These are phyloP conservation scores for Thozetella sp. DNA, from an alignment of 495 filamentous ascomycete genomes.

Conservation along the genomic window DNA sequence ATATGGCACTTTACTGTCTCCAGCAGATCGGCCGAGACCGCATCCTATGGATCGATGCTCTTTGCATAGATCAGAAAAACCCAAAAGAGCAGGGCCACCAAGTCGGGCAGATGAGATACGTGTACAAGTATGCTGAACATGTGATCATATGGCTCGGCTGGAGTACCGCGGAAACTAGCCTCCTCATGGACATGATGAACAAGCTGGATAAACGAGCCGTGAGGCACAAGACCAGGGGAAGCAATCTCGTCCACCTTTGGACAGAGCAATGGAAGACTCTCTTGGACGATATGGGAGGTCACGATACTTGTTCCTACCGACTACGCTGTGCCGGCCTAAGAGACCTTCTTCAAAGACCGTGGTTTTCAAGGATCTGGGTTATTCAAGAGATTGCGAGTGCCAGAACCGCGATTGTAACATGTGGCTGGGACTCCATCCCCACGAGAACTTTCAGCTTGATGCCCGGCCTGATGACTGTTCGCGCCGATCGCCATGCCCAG, in stretches of 20 bases:
- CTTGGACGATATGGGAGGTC: not conserved
- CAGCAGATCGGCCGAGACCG: too few species aligned
- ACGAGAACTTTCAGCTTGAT: slow-evolving; percentile 18
- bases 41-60: too few species aligned
- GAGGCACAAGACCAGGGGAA: not conserved
- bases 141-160: too few species aligned
- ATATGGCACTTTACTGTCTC: too few species aligned
- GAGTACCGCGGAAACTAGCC: not conserved
- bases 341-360: not conserved
- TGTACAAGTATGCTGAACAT: too few species aligned
- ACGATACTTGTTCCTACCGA: not conserved
- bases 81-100: too few species aligned
- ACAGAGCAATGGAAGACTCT: not conserved
- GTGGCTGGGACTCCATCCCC: slow-evolving; percentile 21
- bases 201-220: not conserved
- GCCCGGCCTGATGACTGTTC: slow-evolving; percentile 11
- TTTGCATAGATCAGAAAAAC: too few species aligned
- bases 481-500: slow-evolving; percentile 15
- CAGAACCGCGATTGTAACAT: slow-evolving; percentile 1
- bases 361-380: slow-evolving; percentile 7
- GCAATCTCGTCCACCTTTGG: not conserved
- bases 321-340: slow-evolving; percentile 12
- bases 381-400: slow-evolving; percentile 3
- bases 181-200: slow-evolving; percentile 2
- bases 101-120: too few species aligned